These are phyloP conservation scores for Backusella tuberculispora DNA, from an alignment of 192 early-diverging fungal genomes.

Conservation along the genomic window DNA sequence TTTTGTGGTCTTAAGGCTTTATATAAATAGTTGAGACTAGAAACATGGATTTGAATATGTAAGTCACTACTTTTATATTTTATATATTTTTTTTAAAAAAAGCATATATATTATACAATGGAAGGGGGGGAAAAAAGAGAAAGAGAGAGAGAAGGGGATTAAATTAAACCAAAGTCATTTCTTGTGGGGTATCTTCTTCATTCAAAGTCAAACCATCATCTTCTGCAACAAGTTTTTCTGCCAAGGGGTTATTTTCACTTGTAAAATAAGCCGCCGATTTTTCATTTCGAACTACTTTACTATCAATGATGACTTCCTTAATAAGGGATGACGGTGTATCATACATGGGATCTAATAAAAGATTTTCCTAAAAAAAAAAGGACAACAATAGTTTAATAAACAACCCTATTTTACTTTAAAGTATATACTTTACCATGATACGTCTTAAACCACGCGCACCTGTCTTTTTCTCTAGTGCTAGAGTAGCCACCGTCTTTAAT, in stretches of 20 bases:
- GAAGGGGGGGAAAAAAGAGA: not conserved
- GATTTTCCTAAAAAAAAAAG: slow-evolving; percentile 55
- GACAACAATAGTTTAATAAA: not conserved
- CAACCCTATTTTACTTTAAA: no score
- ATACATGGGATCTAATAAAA: slow-evolving; percentile 83
- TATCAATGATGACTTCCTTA: slow-evolving; percentile 73
- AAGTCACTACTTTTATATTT: no score
- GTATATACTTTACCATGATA: slow-evolving; percentile 67
- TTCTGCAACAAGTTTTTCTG: slow-evolving; percentile 15
- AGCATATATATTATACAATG: no score
- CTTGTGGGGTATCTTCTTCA: slow-evolving; percentile 21
- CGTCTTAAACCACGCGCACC: slow-evolving; percentile 86
- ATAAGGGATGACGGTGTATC: slow-evolving; percentile 77
- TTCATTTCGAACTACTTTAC: slow-evolving; percentile 63
- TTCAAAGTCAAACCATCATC: slow-evolving; percentile 22
- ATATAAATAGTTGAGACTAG: no score
- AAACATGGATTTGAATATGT: no score
- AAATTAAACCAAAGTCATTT: slow-evolving; percentile 30
- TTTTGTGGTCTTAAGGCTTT: no score
- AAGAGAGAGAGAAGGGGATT: no score
- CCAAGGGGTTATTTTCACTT: slow-evolving; percentile 31
- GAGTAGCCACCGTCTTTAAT: slow-evolving; percentile 70
- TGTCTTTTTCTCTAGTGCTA: slow-evolving; percentile 80
- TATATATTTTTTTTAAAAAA: no score
- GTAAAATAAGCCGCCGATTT: slow-evolving; percentile 68